Evolutionary conservation across 306 rosid genomes (phyloP), one percentile per base, ranked within the genome.

Genomic region (Comarum palustre): DNA sequence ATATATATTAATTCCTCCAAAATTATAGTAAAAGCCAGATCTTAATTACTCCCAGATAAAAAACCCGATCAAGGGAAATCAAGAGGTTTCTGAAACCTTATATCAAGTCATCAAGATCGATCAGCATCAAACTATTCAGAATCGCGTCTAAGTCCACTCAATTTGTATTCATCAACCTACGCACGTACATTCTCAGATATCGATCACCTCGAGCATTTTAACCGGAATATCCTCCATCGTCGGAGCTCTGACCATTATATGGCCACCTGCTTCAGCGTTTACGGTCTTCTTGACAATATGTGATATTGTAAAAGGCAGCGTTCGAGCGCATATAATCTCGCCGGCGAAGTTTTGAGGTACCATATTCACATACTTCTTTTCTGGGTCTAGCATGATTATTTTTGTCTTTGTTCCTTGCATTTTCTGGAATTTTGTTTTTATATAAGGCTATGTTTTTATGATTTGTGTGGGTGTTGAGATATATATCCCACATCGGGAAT

Each of bases 21-120:
- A n/a, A n/a, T 67, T 34, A 17, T 69, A 39, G 77, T 34, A 59
- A 70, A 34, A 55, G 3, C 60, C 65, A 78, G 80, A 70, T 82
- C 62, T 52, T n/a, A n/a, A n/a, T n/a, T 66, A 5, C 50, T 69
- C 77, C 67, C 2, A 32, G 67, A 61, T 10, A 55, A 17, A 55
- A 55, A 11, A 22, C 16, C 31, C 17, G 32, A 55, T n/a, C n/a
- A n/a, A n/a, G n/a, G n/a, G 61, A 22, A 58, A 58, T 27, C 8
- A 25, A 58, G 67, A 6, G 67, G 67, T 41, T 19, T 66, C 14
- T 13, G 39, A n/a, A 39, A 55, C 63, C 32, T 10, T 3, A 39
- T 31, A n/a, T n/a, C n/a, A n/a, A n/a, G n/a, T n/a, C n/a, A 63
- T 13, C 34, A 64, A 11, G 66, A 14, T 51, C 14, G 67, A 61